These are phyloP conservation scores for Penicillium waksmanii DNA, from an alignment of 495 filamentous ascomycete species.

Conservation along the genomic window DNA sequence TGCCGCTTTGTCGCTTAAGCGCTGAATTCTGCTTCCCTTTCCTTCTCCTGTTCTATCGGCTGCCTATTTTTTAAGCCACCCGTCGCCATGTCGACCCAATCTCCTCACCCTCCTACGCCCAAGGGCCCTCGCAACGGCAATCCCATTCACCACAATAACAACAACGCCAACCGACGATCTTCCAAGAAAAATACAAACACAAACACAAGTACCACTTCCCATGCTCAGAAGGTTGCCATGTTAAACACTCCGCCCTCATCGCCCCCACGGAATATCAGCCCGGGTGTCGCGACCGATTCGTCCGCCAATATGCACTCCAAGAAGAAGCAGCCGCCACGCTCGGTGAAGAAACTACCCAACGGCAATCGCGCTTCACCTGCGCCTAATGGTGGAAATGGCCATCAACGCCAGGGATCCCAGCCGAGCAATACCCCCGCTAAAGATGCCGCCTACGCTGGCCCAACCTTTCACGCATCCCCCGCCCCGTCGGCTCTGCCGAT, in stretches of 20 bases:
- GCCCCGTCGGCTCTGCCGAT: constrained; percentile 92
- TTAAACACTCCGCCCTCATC: constrained; percentile 51
- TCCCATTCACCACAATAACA: constrained; percentile 5
- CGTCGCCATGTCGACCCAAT: constrained; percentile 49
- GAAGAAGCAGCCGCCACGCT: constrained; percentile 44
- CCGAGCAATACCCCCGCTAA: constrained; percentile 47
- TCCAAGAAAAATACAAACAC: constrained; percentile 35
- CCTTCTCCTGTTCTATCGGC: constrained; percentile 34
- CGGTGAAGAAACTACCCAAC: constrained; percentile 43
- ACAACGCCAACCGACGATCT: constrained; percentile 37
- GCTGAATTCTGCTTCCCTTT: constrained; percentile 21
- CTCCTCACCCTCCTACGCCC: constrained; percentile 42
- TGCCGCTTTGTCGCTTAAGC: constrained; percentile 14
- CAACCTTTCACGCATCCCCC: constrained; percentile 94
- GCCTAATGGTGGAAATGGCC: constrained; percentile 31
- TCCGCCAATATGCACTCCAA: constrained; percentile 39
- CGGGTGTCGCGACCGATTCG: constrained; percentile 38
- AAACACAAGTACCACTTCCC: constrained; percentile 28
- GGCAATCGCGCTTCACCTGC: constrained; percentile 32
- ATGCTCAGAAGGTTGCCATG: constrained; percentile 31
- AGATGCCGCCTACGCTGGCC: constrained; percentile 78
- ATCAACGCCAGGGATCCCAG: constrained; percentile 33
- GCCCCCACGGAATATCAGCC: constrained; percentile 44
- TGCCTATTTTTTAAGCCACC: constrained; percentile 53
- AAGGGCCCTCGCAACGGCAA: constrained; percentile 39